Percentiles rank a stretch among this genome's conserved stretches.
phyloP scores from a whole-genome alignment of 371 early-diverging fungal species.

The Sporodiniella umbellata region DNA sequence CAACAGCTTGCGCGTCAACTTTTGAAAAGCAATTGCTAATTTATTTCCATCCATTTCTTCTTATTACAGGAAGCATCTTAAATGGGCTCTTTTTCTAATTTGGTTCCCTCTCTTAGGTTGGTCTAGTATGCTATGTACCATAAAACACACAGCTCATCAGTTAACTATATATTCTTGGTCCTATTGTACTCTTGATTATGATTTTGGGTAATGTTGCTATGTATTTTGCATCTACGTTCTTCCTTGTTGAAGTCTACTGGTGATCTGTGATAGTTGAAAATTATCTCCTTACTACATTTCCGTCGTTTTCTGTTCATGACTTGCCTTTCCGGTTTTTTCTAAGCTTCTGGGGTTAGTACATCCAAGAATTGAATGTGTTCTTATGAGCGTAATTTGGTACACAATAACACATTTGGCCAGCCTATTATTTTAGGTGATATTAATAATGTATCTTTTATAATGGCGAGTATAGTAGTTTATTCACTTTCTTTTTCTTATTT shows the following conservation, averaged over 20 bases:
- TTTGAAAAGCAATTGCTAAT: too few relatives aligned
- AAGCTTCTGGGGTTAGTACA: slow-evolving; percentile 8
- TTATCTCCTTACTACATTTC: slow-evolving; percentile 7
- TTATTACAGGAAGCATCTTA: neutral
- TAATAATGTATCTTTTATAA: slow-evolving; percentile 7
- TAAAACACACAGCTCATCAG: slow-evolving; percentile 2
- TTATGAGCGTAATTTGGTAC: slow-evolving; percentile 8
- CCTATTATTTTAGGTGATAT: slow-evolving; percentile 10
- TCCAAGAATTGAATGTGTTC: slow-evolving; percentile 3
- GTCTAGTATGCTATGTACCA: slow-evolving; percentile 1
- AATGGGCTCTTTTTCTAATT: neutral
- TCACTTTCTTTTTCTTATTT: slow-evolving; percentile 9
- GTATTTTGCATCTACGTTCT: slow-evolving; percentile 5
- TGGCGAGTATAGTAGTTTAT: slow-evolving; percentile 6
- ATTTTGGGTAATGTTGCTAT: slow-evolving; percentile 3
- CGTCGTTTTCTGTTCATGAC: slow-evolving; percentile 4
- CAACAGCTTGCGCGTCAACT: too few relatives aligned
- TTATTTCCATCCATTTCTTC: too few relatives aligned
- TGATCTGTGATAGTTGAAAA: slow-evolving; percentile 6
- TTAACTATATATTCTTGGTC: slow-evolving; percentile 4
- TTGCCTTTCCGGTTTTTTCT: slow-evolving; percentile 1
- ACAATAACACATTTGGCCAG: slow-evolving; percentile 6
- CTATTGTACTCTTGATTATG: slow-evolving; percentile 4
- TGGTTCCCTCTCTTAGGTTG: slow-evolving; percentile 2
- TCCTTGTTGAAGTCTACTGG: slow-evolving; percentile 4